Percentiles rank a stretch among this genome's conserved stretches.
Conservation (phyloP, 1,284 basidiomycete genomes). For the Tranzscheliella williamsii region DNA sequence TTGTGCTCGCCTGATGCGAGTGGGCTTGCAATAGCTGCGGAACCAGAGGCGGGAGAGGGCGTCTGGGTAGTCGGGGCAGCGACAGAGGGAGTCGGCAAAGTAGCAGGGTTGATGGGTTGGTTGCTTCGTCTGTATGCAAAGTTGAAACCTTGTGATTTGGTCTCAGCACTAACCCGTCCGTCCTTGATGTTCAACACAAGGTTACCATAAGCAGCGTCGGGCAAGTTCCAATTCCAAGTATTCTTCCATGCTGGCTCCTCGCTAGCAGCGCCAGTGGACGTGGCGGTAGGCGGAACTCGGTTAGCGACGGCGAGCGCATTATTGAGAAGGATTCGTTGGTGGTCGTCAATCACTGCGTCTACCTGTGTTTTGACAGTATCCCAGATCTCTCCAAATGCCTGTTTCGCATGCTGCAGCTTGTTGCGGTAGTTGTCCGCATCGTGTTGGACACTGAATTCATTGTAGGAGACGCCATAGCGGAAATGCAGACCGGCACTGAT, state of each 20-base stretch:
- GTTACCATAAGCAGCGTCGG: constrained; percentile 88
- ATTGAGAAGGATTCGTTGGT: constrained; percentile 83
- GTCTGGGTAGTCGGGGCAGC: constrained; percentile 1
- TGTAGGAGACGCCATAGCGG: constrained; percentile 92
- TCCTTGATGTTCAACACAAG: constrained; percentile 86
- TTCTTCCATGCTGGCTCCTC: constrained; percentile 71
- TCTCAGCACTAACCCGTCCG: constrained; percentile 85
- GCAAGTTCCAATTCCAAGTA: constrained; percentile 96
- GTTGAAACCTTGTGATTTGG: constrained; percentile 93
- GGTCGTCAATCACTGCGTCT: constrained; percentile 85
- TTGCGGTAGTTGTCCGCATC: constrained; percentile 86
- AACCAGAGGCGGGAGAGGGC: constrained; percentile 2
- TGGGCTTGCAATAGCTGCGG: constrained; percentile 5
- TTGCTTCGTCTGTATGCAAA: constrained; percentile 79
- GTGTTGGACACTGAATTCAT: constrained; percentile 90
- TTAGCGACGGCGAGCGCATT: constrained; percentile 86
- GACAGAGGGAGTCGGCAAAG: constrained; percentile 10
- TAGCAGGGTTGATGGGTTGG: constrained; percentile 28
- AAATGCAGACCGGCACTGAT: constrained; percentile 95
- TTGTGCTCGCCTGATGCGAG: neutral
- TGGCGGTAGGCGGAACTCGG: constrained; percentile 70
- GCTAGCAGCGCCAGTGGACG: constrained; percentile 65
- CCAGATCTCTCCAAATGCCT: constrained; percentile 86
- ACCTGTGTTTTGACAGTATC: constrained; percentile 90
- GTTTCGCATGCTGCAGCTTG: constrained; percentile 79